phyloP scores from a whole-genome alignment of 192 early-diverging fungal genomes.

The Physocladia obscura region DNA sequence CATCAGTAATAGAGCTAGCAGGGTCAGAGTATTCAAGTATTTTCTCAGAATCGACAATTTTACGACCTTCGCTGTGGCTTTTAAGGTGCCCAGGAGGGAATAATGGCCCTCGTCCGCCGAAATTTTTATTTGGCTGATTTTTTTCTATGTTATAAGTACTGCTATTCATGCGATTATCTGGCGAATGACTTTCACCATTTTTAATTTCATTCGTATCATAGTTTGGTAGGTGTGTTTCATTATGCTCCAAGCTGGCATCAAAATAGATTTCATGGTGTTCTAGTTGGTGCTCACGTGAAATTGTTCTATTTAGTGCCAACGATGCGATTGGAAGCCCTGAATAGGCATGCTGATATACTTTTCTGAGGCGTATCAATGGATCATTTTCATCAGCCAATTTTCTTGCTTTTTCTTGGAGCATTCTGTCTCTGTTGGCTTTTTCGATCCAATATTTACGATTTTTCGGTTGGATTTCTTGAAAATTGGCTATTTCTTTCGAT shows the following conservation, averaged over 20 bases:
- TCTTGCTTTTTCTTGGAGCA: constrained; percentile 15
- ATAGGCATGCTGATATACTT: constrained; percentile 20
- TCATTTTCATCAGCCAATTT: constrained; percentile 3
- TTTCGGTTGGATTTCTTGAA: not conserved
- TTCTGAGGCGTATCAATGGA: constrained; percentile 12
- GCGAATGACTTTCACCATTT: not conserved
- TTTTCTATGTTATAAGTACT: not conserved
- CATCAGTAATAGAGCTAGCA: not conserved
- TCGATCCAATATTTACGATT: constrained; percentile 13
- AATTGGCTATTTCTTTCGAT: not conserved
- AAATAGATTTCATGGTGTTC: too few relatives aligned
- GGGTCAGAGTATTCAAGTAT: not conserved
- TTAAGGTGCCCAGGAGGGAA: too few relatives aligned
- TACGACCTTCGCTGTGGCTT: too few relatives aligned
- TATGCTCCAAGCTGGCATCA: not conserved
- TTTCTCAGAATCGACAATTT: too few relatives aligned
- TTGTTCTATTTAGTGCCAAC: not conserved
- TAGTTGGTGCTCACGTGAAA: not conserved
- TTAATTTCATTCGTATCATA: not conserved
- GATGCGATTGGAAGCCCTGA: not conserved
- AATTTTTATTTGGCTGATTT: not conserved
- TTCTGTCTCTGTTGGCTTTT: constrained; percentile 14
- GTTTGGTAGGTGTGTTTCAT: not conserved
- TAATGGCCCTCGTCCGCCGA: too few relatives aligned
- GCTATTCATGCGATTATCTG: not conserved